Evolutionary conservation across 768 basidiomycete genomes (phyloP), one percentile per base, ranked within the genome.

Genomic region (Auriscalpium microsporum): DNA sequence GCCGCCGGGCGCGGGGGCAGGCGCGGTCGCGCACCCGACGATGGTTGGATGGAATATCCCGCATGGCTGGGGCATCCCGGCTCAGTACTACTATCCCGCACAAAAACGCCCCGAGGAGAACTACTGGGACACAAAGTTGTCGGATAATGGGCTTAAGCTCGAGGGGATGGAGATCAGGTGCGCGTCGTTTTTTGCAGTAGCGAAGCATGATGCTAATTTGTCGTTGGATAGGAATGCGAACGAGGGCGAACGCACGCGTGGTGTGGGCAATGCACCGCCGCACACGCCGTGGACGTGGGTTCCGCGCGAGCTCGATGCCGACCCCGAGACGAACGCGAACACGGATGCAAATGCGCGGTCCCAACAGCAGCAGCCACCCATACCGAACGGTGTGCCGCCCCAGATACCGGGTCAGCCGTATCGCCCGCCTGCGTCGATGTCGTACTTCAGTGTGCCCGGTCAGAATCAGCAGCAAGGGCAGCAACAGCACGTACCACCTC

Each of bases 201-300:
- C 7, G 7, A 28, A 28, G 28, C 28, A 28, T 3, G 21, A 28
- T 28, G 28, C 28, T 28, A 4, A 28, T 28, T 5, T 28, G 28
- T 28, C 21, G 28, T 7, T 4, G 28, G 28, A 28, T 28, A 28
- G 28, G 49, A 35, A 50, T 8, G 33, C 23, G 13, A 13, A 50
- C 14, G 10, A 34, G 36, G 50, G 33, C 19, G 50, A 33, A n/a
- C 34, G 48, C 17, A 21, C 35, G 17, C 16, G 50, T 3, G 42
- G 47, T 48, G 16, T 3, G 16, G 21, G 16, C 44, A 54, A 64
- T 47, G 70, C 70, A 16, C 70, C 68, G 14, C 69, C 73, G 7
- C 72, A 77, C 13, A 87, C 87, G 0, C 87, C 87, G 8, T 89
- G 86, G 86, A 76, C 87, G 54, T 89, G 87, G 87, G 82, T 61